phyloP scores from a whole-genome alignment of 1,284 basidiomycete species.

The Tylopilus sp. region DNA sequence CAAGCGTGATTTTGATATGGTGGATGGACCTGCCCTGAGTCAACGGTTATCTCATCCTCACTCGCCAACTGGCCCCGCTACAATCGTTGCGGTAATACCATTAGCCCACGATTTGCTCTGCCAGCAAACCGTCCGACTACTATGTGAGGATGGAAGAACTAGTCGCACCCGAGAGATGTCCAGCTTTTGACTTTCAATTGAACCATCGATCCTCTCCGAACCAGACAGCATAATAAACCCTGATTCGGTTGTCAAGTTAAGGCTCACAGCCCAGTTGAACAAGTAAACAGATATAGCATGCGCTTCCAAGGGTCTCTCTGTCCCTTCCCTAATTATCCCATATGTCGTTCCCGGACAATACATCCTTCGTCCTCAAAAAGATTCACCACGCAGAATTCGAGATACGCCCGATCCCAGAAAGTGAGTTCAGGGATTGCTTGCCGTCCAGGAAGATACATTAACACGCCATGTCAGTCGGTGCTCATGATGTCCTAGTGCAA shows the following conservation, averaged over 20 bases:
- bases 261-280: neutral
- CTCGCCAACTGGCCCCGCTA: no score
- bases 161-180: no score
- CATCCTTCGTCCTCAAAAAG: conserved; percentile 74
- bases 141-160: no score
- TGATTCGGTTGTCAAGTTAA: no score
- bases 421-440: conserved; percentile 37
- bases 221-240: no score
- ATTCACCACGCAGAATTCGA: conserved; percentile 76
- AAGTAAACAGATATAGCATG: no score
- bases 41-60: conserved; percentile 17
- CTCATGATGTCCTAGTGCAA: conserved; percentile 82
- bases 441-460: neutral
- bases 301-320: no score
- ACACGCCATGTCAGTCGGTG: conserved; percentile 46
- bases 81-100: no score
- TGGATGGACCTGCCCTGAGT: conserved; percentile 34
- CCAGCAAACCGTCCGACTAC: no score
- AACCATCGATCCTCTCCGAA: no score
- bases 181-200: no score
- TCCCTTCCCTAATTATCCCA: neutral
- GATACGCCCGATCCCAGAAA: conserved; percentile 73
- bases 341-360: conserved; percentile 62
- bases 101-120: no score
- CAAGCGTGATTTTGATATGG: conserved; percentile 31